Evolutionary conservation across 2,329 filamentous ascomycete genomes (phyloP).

Genomic region (Simplicillium sp.): DNA sequence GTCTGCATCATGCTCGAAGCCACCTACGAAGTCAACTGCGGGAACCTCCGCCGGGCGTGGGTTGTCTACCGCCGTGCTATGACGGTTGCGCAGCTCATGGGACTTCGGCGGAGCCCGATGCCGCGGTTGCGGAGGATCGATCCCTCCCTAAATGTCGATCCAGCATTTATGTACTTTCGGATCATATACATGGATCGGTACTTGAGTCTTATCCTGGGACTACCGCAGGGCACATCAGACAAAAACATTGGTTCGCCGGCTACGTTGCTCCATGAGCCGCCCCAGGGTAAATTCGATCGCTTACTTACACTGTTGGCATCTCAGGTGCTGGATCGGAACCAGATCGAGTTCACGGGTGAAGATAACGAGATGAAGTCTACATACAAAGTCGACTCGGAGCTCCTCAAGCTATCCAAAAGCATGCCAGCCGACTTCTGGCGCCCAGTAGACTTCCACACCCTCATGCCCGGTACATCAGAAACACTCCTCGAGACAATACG

Average conservation of each 20-base stretch:
- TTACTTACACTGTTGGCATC: not conserved
- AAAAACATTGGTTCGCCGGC: not conserved
- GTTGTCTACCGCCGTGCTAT: slow-evolving; percentile 25
- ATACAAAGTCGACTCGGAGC: slow-evolving; percentile 17
- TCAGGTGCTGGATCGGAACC: not conserved
- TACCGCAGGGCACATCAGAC: not conserved
- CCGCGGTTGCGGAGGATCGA: slow-evolving; percentile 1
- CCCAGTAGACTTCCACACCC: slow-evolving; percentile 13
- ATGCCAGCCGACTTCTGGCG: slow-evolving; percentile 26
- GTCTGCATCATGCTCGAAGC: slow-evolving; percentile 31
- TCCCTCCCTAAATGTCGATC: not conserved
- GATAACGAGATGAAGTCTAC: not conserved
- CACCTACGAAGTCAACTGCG: slow-evolving; percentile 24
- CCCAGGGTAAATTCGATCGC: not conserved
- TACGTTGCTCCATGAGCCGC: not conserved
- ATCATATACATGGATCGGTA: not conserved
- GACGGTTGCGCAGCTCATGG: slow-evolving; percentile 29
- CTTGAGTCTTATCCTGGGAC: not conserved
- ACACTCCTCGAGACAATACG: slow-evolving; percentile 9
- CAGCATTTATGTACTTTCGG: not conserved
- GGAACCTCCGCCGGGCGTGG: slow-evolving; percentile 31
- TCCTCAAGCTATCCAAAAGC: slow-evolving; percentile 17
- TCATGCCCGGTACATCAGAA: not conserved
- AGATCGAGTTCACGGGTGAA: not conserved
- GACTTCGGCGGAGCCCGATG: slow-evolving; percentile 19